Base-by-base conservation (phyloP, 1,139 yeast species). In the Hanseniaspora gamundiae region DNA sequence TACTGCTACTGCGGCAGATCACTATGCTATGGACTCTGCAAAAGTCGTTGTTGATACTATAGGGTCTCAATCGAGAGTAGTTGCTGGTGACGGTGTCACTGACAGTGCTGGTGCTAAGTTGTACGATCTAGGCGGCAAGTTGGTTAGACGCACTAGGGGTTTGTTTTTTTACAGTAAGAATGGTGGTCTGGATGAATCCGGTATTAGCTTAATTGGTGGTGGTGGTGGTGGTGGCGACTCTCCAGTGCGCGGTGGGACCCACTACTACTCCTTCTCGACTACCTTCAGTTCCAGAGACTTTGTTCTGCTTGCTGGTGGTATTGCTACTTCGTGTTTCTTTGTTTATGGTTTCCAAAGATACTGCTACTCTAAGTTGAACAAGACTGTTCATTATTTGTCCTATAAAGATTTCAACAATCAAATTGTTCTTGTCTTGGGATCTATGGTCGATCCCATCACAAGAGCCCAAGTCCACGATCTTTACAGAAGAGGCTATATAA, bases 391-490 rank as follows among this genome's bases (percentile, higher is more conserved):
- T 19, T 33, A 33, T n/a, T 38, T 44, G 27, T 22, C 40, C 5
- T 44, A 38, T 26, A 36, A 51, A 29, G 45, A 48, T 24, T 41
- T 38, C 36, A 55, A 56, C 38, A 43, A 50, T 4, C 47, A 51
- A 35, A 52, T 56, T 41, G 53, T 58, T 3, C 46, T 61, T 38
- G 51, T 61, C 3, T 47, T 61, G 9, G 65, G 65, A 1, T 59
- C 59, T 43, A 56, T 57, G 54, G 54, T 54, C 20, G 65, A 61
- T 47, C 64, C 65, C 3, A 55, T 61, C 8, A 52, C 60, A 5
- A 52, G 64, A 40, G 52, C 56, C 9, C 61, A 59, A 42, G 63
- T 59, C 3, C 53, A 58, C 53, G 65, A 61, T 46, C 48, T 61
- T 24, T 58, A 59, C 45, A 52, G 59, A 41, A 56, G 64, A 45